These are phyloP conservation scores for Dentipellis sp. DNA, from an alignment of 768 basidiomycete species.

Conservation along the genomic window DNA sequence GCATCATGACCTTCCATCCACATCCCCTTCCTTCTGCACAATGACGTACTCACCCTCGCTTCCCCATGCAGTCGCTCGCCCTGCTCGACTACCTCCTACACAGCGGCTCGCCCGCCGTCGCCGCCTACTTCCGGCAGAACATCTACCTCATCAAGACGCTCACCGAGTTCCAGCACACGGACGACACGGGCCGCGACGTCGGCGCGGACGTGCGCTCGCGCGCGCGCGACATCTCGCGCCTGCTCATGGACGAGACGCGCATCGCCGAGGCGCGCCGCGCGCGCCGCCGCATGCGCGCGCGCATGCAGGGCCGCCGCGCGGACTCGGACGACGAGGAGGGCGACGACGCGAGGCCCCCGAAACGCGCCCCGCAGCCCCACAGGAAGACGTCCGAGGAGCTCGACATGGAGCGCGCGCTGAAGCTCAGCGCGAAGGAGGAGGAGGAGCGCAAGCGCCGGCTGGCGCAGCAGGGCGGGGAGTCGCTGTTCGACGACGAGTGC, in stretches of 20 bases:
- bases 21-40: no score
- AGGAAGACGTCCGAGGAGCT: conserved; percentile 52
- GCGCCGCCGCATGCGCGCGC: conserved; percentile 81
- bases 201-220: conserved; percentile 93
- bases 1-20: no score
- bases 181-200: conserved; percentile 88
- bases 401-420: conserved; percentile 71
- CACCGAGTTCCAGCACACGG: conserved; percentile 93
- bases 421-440: conserved; percentile 87
- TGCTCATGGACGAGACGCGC: conserved; percentile 72
- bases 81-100: conserved; percentile 91
- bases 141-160: conserved; percentile 95
- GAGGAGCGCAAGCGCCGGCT: conserved; percentile 49
- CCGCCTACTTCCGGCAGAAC: conserved; percentile 94
- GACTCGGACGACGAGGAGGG: conserved; percentile 30
- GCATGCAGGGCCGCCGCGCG: conserved; percentile 53
- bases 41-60: no score
- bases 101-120: conserved; percentile 91
- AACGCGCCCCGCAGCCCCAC: no score
- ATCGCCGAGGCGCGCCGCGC: conserved; percentile 71
- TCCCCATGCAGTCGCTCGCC: conserved; percentile 69
- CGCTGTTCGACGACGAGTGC: conserved; percentile 84
- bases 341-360: conserved; percentile 12
- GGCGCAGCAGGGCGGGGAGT: conserved; percentile 62
- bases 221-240: conserved; percentile 92